phyloP scores from a whole-genome alignment of 306 rosid genomes.

The Acmispon strigosus region DNA sequence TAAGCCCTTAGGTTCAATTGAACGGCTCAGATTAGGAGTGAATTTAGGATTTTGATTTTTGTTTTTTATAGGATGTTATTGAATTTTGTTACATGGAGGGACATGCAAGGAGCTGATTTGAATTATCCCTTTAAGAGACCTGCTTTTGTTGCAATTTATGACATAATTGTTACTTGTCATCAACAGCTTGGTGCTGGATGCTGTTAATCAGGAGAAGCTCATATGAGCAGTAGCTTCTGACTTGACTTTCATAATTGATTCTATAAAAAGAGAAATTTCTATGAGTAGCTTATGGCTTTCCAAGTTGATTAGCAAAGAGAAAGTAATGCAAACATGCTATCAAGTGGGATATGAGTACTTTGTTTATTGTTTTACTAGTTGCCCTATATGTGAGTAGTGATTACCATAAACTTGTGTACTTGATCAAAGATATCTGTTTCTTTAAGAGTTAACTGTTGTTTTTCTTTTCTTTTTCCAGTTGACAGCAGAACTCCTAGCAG shows the following conservation, averaged over 20 bases:
- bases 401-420: neutral
- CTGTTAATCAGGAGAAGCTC: neutral
- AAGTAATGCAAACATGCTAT: neutral
- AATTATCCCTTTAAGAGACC: neutral
- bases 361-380: neutral
- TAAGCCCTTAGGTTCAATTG: too few relatives aligned
- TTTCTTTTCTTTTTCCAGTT: conserved; percentile 31
- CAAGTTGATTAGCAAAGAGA: too few relatives aligned
- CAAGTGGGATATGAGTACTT: neutral
- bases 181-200: neutral
- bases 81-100: too few relatives aligned
- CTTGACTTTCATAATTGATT: too few relatives aligned
- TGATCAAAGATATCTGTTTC: neutral
- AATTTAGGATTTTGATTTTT: too few relatives aligned
- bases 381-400: neutral
- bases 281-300: too few relatives aligned
- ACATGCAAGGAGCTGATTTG: neutral
- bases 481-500: conserved; percentile 53
- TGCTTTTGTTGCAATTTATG: neutral
- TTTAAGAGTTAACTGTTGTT: neutral
- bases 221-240: too few relatives aligned
- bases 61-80: too few relatives aligned
- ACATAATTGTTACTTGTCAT: neutral
- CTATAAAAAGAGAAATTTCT: too few relatives aligned
- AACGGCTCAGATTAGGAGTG: too few relatives aligned